These are phyloP conservation scores for Suhomyces tanzawaensis DNA, from an alignment of 805 yeast species.

Conservation along the genomic window DNA sequence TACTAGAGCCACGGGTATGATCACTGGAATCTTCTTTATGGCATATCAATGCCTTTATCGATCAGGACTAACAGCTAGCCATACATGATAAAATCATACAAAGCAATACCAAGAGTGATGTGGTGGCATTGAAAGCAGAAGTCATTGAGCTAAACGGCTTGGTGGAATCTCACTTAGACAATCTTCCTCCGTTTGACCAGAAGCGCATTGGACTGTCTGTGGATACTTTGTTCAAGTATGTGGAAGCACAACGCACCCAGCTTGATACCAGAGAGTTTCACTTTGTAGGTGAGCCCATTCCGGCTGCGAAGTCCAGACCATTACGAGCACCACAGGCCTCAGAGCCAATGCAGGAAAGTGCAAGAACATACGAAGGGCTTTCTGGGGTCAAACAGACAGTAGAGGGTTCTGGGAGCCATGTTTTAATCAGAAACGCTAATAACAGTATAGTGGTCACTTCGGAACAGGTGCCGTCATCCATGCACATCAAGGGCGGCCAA, in stretches of 20 bases:
- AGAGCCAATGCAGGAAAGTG: not conserved
- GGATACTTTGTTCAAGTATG: conserved; percentile 16
- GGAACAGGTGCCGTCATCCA: conserved; percentile 14
- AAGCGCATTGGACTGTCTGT: conserved; percentile 20
- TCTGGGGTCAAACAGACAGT: not conserved
- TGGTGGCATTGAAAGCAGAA: conserved; percentile 5
- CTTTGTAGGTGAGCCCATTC: conserved; percentile 31
- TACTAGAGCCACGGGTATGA: not conserved
- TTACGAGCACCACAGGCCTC: not conserved
- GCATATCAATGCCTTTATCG: too few species aligned
- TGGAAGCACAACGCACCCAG: conserved; percentile 18
- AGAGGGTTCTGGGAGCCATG: conserved; percentile 6
- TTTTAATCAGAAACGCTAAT: conserved; percentile 14
- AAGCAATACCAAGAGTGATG: conserved; percentile 1
- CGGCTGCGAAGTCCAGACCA: not conserved
- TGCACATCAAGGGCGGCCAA: conserved; percentile 20
- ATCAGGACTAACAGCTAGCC: too few species aligned
- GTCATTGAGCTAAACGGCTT: conserved; percentile 11
- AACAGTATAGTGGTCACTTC: conserved; percentile 4
- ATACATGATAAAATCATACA: conserved; percentile 8
- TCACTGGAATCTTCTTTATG: not conserved
- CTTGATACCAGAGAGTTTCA: conserved; percentile 18
- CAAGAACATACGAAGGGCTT: not conserved
- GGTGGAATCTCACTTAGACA: conserved; percentile 5
- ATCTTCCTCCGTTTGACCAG: conserved; percentile 17